Evolutionary conservation across 164 flowering plant species (phyloP).

Genomic region (Liriodendron chinense): DNA sequence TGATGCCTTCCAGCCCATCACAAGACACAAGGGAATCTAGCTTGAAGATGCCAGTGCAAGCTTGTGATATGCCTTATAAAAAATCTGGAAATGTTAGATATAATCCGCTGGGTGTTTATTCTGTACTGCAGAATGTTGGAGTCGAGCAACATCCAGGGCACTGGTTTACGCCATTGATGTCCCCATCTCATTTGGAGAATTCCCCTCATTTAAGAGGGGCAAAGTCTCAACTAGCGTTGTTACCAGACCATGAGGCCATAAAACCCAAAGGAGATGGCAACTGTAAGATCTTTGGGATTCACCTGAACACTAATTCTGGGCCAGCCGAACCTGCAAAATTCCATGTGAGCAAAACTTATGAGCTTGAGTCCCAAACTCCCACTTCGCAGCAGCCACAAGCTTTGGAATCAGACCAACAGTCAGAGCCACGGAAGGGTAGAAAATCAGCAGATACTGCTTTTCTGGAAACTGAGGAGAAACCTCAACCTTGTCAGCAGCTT

Average conservation of each 20-base stretch:
- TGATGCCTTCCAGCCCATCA: constrained; percentile 47
- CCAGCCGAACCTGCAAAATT: constrained; percentile 29
- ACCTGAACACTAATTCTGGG: constrained; percentile 38
- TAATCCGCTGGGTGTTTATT: constrained; percentile 39
- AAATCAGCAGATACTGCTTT: constrained; percentile 31
- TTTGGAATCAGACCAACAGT: constrained; percentile 42
- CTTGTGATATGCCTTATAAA: constrained; percentile 39
- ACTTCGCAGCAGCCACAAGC: constrained; percentile 20
- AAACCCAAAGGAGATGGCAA: constrained; percentile 53
- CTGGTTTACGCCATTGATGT: constrained; percentile 65
- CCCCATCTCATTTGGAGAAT: constrained; percentile 34
- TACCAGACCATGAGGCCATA: constrained; percentile 31
- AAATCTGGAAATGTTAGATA: constrained; percentile 33
- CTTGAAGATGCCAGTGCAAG: constrained; percentile 29
- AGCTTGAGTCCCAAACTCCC: constrained; percentile 18
- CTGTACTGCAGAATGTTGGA: constrained; percentile 36
- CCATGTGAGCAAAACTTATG: constrained; percentile 17
- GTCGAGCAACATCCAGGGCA: constrained; percentile 48
- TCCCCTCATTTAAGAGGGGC: constrained; percentile 35
- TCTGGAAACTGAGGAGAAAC: constrained; percentile 43
- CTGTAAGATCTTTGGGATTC: constrained; percentile 80
- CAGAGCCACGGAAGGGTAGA: constrained; percentile 45
- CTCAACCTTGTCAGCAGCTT: constrained; percentile 31
- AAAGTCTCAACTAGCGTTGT: constrained; percentile 23
- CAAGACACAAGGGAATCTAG: constrained; percentile 47